Evolutionary conservation across 2,329 filamentous ascomycete genomes (phyloP).

Genomic region (Dendrostoma leiphaemia): DNA sequence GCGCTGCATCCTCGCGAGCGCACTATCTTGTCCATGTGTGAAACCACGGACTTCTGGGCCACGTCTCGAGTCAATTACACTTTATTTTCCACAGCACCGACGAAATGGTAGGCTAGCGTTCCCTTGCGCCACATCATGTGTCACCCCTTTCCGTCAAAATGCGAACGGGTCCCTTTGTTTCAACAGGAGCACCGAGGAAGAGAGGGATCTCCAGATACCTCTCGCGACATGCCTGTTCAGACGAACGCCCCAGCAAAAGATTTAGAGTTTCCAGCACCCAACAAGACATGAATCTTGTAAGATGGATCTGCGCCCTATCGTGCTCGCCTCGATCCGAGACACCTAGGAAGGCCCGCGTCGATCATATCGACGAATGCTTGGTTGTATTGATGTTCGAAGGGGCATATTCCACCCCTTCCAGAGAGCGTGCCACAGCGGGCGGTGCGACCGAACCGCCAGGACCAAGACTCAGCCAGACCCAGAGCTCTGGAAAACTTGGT

Average conservation of each 20-base stretch:
- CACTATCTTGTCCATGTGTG: not conserved
- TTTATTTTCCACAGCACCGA: not conserved
- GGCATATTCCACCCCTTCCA: no score
- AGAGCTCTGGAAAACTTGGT: not conserved
- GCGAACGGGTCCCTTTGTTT: not conserved
- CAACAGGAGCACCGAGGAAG: not conserved
- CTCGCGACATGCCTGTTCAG: not conserved
- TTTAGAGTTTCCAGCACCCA: not conserved
- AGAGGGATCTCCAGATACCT: not conserved
- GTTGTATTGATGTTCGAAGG: no score
- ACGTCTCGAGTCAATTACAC: slow-evolving; percentile 1
- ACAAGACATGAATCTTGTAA: not conserved
- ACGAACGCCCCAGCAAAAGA: not conserved
- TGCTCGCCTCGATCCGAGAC: no score
- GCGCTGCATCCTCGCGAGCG: not conserved
- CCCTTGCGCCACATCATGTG: not conserved
- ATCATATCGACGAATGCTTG: no score
- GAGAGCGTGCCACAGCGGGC: not conserved
- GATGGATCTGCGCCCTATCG: not conserved
- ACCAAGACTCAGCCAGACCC: no score
- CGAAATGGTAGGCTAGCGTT: no score
- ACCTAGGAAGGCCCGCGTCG: no score
- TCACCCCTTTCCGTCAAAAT: not conserved
- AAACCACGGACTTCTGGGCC: not conserved
- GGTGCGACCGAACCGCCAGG: not conserved